Evolutionary conservation across 179 eudicot species (phyloP), one percentile per base, ranked within the genome.

Genomic region (Gypsophila paniculata): DNA sequence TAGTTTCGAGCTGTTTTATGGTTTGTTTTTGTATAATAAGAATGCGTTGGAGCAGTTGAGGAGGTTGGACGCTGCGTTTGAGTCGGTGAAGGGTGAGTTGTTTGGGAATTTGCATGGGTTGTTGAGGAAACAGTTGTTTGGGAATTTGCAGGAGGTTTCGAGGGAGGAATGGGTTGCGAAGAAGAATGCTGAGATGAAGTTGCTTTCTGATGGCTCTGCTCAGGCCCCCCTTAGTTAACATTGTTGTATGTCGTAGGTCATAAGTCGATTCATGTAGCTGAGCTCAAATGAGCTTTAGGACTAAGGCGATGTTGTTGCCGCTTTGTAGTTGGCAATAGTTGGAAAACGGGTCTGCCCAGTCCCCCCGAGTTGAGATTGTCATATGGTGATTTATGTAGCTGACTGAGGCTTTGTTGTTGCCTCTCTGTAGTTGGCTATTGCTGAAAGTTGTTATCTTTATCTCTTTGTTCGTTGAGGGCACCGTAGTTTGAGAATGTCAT

Each of bases 1-100:
- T 83, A 91, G 97, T 65, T 91, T 90, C 42, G 96, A 91, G 82
- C 55, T 91, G 84, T 91, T 90, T 63, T 91, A 88, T 58, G 97
- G 97, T 71, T 73, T 91, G 84, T 91, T 91, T 80, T 73, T 91
- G 93, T 91, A 88, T 26, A 91, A 91, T 73, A 80, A 79, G 79
- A 90, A 91, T 77, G 87, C 93, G 0, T 85, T 90, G 90, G 96
- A 91, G 82, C 87, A 90, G 76, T 59, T 91, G 73, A 86, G 85
- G 76, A 74, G 86, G 84, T 58, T 91, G 72, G 96, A 88, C 67
- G 74, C 83, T 48, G 97, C 97, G 8, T 91, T 90, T 64, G 96
- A 90, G 82, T 65, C 80, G 44, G 82, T 91, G 73, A 91, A 90
- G 77, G 84, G 82, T 59, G 91, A 91, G 82, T 76, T 91, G 77